Evolutionary conservation across 2,329 filamentous ascomycete genomes (phyloP).

Genomic region (Venturia pyrina): DNA sequence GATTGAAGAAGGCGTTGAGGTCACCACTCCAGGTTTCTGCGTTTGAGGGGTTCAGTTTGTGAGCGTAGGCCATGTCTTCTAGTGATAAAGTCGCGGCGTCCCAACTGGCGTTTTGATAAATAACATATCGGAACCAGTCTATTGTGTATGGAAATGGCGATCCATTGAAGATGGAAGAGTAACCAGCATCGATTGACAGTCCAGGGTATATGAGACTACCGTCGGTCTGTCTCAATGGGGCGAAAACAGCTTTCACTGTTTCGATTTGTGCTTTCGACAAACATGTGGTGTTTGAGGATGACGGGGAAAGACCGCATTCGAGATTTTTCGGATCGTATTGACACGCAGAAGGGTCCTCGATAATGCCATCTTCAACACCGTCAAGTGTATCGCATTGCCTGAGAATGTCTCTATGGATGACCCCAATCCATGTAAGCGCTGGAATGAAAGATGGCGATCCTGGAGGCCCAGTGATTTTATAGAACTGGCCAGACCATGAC

Average conservation of each 20-base stretch:
- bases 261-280: slow-evolving; percentile 5
- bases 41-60: slow-evolving; percentile 6
- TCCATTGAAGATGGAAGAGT: neutral
- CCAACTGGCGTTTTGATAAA: slow-evolving; percentile 1
- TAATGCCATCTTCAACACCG: slow-evolving; percentile 33
- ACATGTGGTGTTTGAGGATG: neutral
- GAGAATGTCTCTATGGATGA: slow-evolving; percentile 34
- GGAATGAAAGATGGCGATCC: slow-evolving; percentile 31
- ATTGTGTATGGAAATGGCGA: neutral
- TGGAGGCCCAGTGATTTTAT: slow-evolving; percentile 27
- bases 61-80: neutral
- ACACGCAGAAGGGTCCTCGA: neutral
- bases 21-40: slow-evolving; percentile 6
- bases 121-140: slow-evolving; percentile 11
- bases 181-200: slow-evolving; percentile 10
- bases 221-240: neutral
- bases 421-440: slow-evolving; percentile 27
- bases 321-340: neutral
- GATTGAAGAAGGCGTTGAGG: slow-evolving; percentile 9
- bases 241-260: neutral
- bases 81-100: neutral
- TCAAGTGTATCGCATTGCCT: slow-evolving; percentile 42
- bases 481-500: slow-evolving; percentile 35
- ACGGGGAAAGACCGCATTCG: neutral
- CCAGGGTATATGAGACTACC: slow-evolving; percentile 11